Base-by-base conservation (phyloP, 2,329 filamentous ascomycete genomes). In the Trichoderma oligosporum region DNA sequence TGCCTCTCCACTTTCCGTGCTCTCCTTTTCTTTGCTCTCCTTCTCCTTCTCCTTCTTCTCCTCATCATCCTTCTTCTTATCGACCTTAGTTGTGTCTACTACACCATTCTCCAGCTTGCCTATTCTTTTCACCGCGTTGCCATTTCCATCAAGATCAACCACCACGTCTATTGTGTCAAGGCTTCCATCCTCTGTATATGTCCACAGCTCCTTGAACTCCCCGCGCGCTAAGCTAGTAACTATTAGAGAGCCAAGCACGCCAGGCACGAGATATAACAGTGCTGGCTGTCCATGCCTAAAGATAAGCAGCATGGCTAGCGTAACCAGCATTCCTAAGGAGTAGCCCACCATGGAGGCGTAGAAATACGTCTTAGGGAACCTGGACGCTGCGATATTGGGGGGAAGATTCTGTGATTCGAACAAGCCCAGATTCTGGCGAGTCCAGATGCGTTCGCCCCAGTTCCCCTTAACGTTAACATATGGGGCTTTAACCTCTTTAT, bases 381-480 rank as follows among this genome's bases (percentile, higher is more conserved):
- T 68, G 1, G 77, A 71, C 0, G 76, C 78, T 2, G 71, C 70
- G 2, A 74, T 54, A 9, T 67, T 63, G 5, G 63, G 58, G 0
- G 72, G 72, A 1, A 70, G 51, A 25, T 64, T 64, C 27, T 56
- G 60, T 1, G 67, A 58, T 0, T 58, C 56, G 4, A 54, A 61
- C 2, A 71, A 47, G 45, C 68, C 70, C 49, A 71, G 49, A 29
- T 60, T 24, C 4, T 62, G 61, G 7, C 70, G 69, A 7, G 84
- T 86, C 92, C 93, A 97, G 70, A 95, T 86, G 36, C 83, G 80
- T 64, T 96, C 89, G 41, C 89, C 92, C 89, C 91, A 96, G 56
- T 82, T 80, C 11, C 88, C 87, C 16, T 85, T 85, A 8, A 87
- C 82, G 56, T 82, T 79, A 59, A 78, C 65, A 57, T 81, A 86